Evolutionary conservation across 2,329 filamentous ascomycete species (phyloP), one percentile per base, ranked within the genome.

Genomic region (Aureobasidium sp.): DNA sequence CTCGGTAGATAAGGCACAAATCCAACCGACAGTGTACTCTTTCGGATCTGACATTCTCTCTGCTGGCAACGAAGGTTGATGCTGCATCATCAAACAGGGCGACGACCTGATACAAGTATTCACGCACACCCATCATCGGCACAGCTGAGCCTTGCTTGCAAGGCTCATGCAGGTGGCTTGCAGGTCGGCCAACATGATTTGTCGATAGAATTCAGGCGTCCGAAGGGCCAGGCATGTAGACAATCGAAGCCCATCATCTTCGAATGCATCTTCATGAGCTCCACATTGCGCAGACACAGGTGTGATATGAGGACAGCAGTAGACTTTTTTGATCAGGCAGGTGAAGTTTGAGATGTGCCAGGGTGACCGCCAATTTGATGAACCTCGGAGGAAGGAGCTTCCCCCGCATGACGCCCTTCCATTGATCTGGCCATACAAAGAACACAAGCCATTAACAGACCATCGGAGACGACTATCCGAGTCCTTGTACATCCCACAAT

Each of bases 11-110:
- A 69, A 33, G 0, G 67, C 52, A 47, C 66, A 67, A 50, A 68
- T 66, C 62, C 64, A 65, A 19, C 63, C 66, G 14, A 68, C 56
- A 24, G 52, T 62, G 37, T 67, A 68, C 2, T 31, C 19, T 8
- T 52, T n/a, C 8, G 54, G 53, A 24, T 59, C 19, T 12, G 54
- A 24, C 54, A 58, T 58, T 60, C 52, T 67, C 54, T 48, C 69
- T 48, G 5, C 22, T 63, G 40, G 40, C n/a, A 42, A 42, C 8
- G 5, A 19, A 19, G 17, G n/a, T 22, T 7, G n/a, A 12, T 22
- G 5, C 15, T 9, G 33, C 12, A 42, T 8, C n/a, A 1, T 9
- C 17, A 42, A 5, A 3, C n/a, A 22, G 17, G 6, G n/a, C 2
- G 6, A 22, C 19, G 3, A 6, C 40, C 40, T 42, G 40, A 19